Percentiles rank a stretch among this genome's conserved stretches.
Evolutionary conservation across 2,329 filamentous ascomycete species (phyloP).

Genomic region (Talaromyces amestolkiae): DNA sequence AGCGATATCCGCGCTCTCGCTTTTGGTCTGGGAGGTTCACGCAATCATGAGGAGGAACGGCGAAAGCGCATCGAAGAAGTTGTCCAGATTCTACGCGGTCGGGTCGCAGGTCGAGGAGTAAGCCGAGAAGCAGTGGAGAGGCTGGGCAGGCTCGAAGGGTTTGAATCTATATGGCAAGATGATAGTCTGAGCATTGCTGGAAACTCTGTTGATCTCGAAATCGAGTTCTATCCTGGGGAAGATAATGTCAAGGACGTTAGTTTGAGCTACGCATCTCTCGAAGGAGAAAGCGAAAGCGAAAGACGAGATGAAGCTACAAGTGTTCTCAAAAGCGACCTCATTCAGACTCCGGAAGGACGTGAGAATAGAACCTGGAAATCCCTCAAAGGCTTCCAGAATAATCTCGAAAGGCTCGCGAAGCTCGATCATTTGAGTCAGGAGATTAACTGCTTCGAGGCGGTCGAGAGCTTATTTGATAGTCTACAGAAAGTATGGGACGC

Average conservation of each 20-base stretch:
- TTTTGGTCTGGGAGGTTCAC: constrained; percentile 34
- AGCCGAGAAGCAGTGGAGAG: constrained; percentile 45
- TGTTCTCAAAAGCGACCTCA: constrained; percentile 42
- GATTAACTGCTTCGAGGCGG: constrained; percentile 47
- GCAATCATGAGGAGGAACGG: constrained; percentile 44
- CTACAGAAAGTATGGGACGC: constrained; percentile 45
- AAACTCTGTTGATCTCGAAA: constrained; percentile 47
- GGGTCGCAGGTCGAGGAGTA: constrained; percentile 44
- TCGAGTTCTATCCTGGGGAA: constrained; percentile 42
- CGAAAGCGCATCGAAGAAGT: constrained; percentile 42
- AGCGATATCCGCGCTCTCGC: constrained; percentile 40
- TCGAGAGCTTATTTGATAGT: constrained; percentile 44
- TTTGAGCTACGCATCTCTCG: constrained; percentile 43
- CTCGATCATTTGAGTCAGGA: constrained; percentile 45
- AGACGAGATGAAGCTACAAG: constrained; percentile 43
- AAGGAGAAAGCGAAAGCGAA: constrained; percentile 39
- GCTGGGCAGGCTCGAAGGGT: constrained; percentile 43
- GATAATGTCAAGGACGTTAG: constrained; percentile 45
- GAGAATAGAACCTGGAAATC: constrained; percentile 37
- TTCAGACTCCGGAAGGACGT: constrained; percentile 32
- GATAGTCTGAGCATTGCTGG: constrained; percentile 47
- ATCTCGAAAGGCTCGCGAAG: constrained; percentile 45
- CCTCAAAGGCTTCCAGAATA: constrained; percentile 41
- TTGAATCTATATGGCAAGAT: constrained; percentile 49
- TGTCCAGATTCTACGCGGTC: constrained; percentile 39